phyloP scores from a whole-genome alignment of 2,329 filamentous ascomycete genomes.

The Fonsecaea pedrosoi region DNA sequence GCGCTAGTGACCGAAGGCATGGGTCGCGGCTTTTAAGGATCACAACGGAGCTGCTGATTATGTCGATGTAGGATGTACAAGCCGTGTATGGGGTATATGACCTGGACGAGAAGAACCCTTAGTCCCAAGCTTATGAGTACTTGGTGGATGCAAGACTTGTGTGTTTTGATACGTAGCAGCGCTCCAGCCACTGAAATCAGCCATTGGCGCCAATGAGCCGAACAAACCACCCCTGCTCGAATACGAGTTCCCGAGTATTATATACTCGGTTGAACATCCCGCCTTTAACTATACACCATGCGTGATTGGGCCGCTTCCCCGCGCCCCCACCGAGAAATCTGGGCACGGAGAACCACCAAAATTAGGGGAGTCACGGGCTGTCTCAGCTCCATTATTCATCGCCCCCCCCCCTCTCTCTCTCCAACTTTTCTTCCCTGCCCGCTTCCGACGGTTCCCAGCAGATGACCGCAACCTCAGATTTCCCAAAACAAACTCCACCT shows the following conservation, averaged over 20 bases:
- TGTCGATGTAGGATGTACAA: not conserved
- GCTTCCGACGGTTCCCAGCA: constrained; percentile 31
- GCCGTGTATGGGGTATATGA: not conserved
- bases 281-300: not conserved
- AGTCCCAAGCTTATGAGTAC: not conserved
- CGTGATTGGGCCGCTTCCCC: constrained; percentile 15
- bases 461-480: constrained; percentile 10
- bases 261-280: not conserved
- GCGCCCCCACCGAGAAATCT: not conserved
- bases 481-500: constrained; percentile 8
- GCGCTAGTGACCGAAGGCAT: constrained; percentile 46
- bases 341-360: constrained; percentile 2
- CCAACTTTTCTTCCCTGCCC: constrained; percentile 25
- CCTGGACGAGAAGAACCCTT: not conserved
- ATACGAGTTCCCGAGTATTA: not conserved
- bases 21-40: constrained; percentile 15
- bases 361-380: not conserved
- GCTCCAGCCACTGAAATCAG: not conserved
- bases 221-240: too few relatives aligned
- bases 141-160: not conserved
- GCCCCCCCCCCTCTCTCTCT: constrained; percentile 1
- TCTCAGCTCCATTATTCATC: not conserved
- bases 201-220: too few relatives aligned
- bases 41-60: not conserved
- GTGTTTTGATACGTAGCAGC: too few relatives aligned